Percentiles rank a stretch among this genome's conserved stretches.
Conservation (phyloP, 2,329 filamentous ascomycete species). For the Stemphylium vesicarium region DNA sequence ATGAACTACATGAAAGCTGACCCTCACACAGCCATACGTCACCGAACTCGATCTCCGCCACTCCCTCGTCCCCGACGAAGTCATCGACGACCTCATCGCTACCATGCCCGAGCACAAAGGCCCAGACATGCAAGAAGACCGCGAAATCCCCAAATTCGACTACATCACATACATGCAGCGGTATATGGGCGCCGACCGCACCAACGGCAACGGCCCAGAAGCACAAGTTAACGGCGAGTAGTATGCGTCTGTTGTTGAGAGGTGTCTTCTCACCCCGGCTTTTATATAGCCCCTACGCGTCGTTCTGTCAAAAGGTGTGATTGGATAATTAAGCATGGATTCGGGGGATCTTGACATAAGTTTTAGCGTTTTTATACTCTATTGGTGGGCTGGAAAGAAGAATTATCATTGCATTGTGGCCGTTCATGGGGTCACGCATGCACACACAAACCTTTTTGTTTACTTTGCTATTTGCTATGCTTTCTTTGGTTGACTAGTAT, state of each 20-base stretch:
- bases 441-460: too few relatives aligned
- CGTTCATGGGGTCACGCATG: slow-evolving; percentile 1
- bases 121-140: slow-evolving; percentile 83
- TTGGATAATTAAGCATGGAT: slow-evolving; percentile 3
- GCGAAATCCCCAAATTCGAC: slow-evolving; percentile 86
- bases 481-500: too few relatives aligned
- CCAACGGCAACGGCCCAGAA: slow-evolving; percentile 32
- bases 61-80: slow-evolving; percentile 92
- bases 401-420: slow-evolving; percentile 9
- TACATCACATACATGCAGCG: slow-evolving; percentile 98
- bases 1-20: slow-evolving; percentile 13
- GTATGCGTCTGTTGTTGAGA: slow-evolving; percentile 17
- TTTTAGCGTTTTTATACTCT: not conserved
- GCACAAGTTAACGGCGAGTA: slow-evolving; percentile 31
- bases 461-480: too few relatives aligned
- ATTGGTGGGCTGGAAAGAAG: not conserved
- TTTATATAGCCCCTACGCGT: slow-evolving; percentile 12
- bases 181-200: slow-evolving; percentile 48
- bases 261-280: slow-evolving; percentile 22
- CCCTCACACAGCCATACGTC: slow-evolving; percentile 73
- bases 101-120: slow-evolving; percentile 86
- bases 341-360: not conserved
- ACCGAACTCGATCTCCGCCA: slow-evolving; percentile 97
- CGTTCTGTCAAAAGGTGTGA: not conserved
- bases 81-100: slow-evolving; percentile 89